A percentile compares a stretch with the other conserved stretches of the same genome.
Evolutionary conservation across 345 rosid genomes (phyloP).

Genomic region (Luvunga scandens): DNA sequence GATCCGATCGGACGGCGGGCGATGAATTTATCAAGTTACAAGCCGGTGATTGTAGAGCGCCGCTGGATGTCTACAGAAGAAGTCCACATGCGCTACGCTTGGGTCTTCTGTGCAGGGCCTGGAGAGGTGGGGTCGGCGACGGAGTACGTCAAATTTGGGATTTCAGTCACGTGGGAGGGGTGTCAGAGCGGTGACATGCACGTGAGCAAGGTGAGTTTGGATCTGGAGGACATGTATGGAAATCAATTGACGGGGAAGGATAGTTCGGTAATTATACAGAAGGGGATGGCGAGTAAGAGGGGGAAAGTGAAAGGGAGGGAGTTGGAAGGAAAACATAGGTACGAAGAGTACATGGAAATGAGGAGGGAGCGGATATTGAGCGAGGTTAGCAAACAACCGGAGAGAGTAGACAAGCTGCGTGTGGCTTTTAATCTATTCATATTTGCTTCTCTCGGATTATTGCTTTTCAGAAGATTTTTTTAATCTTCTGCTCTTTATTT

Average conservation of each 20-base stretch:
- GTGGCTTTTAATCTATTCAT: slow-evolving; percentile 40
- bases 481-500: no score
- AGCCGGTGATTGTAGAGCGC: slow-evolving; percentile 53
- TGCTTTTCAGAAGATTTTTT: slow-evolving; percentile 22
- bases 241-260: slow-evolving; percentile 58
- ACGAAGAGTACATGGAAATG: slow-evolving; percentile 42
- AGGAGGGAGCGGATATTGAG: slow-evolving; percentile 50
- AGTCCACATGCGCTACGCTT: slow-evolving; percentile 49
- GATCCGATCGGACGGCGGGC: slow-evolving; percentile 54
- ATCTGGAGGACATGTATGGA: slow-evolving; percentile 71
- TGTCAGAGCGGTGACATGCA: slow-evolving; percentile 47
- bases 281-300: slow-evolving; percentile 46
- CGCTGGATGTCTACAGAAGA: slow-evolving; percentile 73
- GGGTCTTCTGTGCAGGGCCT: slow-evolving; percentile 23
- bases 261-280: slow-evolving; percentile 46
- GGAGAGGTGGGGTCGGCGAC: slow-evolving; percentile 20
- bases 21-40: slow-evolving; percentile 61
- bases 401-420: slow-evolving; percentile 50
- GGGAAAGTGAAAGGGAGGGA: slow-evolving; percentile 32
- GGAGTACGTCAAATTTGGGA: slow-evolving; percentile 44
- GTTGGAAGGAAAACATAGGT: slow-evolving; percentile 32
- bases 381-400: slow-evolving; percentile 28
- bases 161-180: slow-evolving; percentile 55
- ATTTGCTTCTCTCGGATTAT: slow-evolving; percentile 32
- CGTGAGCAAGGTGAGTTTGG: slow-evolving; percentile 64